These are phyloP conservation scores for Diutina neorugosa DNA, from an alignment of 1,139 yeast species.

Conservation along the genomic window DNA sequence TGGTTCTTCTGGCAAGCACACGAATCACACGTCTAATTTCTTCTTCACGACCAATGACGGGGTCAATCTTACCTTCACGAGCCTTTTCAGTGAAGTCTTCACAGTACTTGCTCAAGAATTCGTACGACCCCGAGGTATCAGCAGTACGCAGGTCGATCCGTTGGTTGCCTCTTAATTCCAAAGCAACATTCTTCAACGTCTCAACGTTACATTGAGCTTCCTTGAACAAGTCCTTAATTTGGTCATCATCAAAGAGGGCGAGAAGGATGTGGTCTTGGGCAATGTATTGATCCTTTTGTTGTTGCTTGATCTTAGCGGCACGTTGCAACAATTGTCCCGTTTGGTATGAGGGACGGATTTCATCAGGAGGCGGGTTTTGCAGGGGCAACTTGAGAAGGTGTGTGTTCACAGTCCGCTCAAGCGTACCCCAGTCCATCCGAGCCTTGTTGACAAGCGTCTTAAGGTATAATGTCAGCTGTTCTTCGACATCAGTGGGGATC, in stretches of 20 bases:
- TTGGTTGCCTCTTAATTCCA: conserved; percentile 79
- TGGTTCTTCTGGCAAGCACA: conserved; percentile 88
- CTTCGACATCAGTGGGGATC: conserved; percentile 56
- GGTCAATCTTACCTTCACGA: conserved; percentile 88
- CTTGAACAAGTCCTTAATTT: conserved; percentile 63
- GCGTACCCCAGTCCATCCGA: conserved; percentile 73
- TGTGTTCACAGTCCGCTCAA: conserved; percentile 72
- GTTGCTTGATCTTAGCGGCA: conserved; percentile 64
- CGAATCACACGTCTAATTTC: conserved; percentile 92
- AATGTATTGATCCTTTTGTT: conserved; percentile 82
- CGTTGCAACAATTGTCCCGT: conserved; percentile 58
- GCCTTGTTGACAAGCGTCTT: conserved; percentile 83
- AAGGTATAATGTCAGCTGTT: conserved; percentile 58
- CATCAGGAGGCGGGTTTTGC: conserved; percentile 79
- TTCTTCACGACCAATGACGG: conserved; percentile 98
- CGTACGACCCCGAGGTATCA: conserved; percentile 76
- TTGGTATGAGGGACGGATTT: conserved; percentile 56
- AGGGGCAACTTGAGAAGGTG: conserved; percentile 76
- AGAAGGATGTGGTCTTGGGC: conserved; percentile 91
- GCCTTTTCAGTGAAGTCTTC: conserved; percentile 90
- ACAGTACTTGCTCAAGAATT: conserved; percentile 81
- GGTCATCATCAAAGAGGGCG: conserved; percentile 71
- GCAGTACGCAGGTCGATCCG: conserved; percentile 91
- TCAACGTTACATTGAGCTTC: conserved; percentile 60
- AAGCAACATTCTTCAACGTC: conserved; percentile 68